Evolutionary conservation across 129 eudicot species (phyloP), one percentile per base, ranked within the genome.

Genomic region (Ambrosia artemisiifolia): DNA sequence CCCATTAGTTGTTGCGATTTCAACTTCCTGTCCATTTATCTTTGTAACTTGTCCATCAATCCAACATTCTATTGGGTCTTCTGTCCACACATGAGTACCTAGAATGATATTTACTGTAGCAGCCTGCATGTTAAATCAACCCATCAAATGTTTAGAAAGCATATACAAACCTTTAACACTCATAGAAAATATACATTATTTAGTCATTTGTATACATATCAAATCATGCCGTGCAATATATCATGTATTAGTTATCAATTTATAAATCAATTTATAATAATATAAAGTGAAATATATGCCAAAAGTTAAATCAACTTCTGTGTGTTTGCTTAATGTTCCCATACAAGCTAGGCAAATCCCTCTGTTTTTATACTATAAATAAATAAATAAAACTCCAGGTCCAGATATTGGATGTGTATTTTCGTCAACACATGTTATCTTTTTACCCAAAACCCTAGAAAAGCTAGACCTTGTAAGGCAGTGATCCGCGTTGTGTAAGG

Each of bases 11-110:
- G 93, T 79, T 71, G 75, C 81, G 30, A 94, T 66, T 70, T 88
- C 92, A 75, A 88, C 87, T 13, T 88, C 97, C 56, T 87, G 57
- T 11, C 88, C 89, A 78, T 78, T 90, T 35, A 90, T 84, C 85
- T 90, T 90, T 13, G 85, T 47, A 56, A 94, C 99, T 64, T 82
- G 79, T 67, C 99, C 99, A 75, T 90, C 97, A 65, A 94, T 61
- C 99, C 99, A 94, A 76, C 88, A 82, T 75, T 75, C 60, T 11
- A 69, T 57, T 61, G 86, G 88, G 83, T 94, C 97, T 65, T 94
- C 99, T 49, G 63, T 91, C 99, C 99, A 94, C 33, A 94, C 96
- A 55, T 88, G 96, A 75, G 93, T 78, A 48, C 99, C 97, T 74
- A 83, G 85, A 59, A 80, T 79, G 63, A 94, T 90, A 73, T 88